A percentile compares a stretch with the other conserved stretches of the same genome.
Conservation (phyloP, 169 alveolate species). For the Plasmodium malariae region DNA sequence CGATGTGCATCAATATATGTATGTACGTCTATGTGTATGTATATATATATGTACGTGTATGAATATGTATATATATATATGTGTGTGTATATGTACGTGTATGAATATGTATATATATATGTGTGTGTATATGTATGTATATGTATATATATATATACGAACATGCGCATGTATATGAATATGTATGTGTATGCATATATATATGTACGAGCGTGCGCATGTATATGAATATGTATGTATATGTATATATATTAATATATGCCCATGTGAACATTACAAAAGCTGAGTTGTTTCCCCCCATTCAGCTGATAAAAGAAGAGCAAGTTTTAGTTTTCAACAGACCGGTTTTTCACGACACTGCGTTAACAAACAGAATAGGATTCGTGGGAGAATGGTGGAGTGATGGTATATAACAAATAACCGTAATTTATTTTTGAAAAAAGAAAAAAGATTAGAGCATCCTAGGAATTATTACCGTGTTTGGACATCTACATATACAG, state of each 20-base stretch:
- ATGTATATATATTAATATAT: background rate
- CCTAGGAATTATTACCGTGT: too few species aligned
- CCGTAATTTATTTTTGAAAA: too few species aligned
- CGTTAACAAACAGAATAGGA: slow-evolving; percentile 42
- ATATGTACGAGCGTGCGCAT: too few species aligned
- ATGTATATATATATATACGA: too few species aligned
- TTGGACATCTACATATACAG: too few species aligned
- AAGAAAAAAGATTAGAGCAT: too few species aligned
- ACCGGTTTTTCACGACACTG: slow-evolving; percentile 64
- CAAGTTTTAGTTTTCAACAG: slow-evolving; percentile 44
- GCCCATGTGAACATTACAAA: background rate
- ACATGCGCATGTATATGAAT: too few species aligned
- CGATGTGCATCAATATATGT: too few species aligned
- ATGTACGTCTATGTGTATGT: too few species aligned
- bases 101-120: background rate
- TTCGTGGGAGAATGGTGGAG: slow-evolving; percentile 78
- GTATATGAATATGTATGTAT: background rate
- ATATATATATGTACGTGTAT: too few species aligned
- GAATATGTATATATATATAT: slow-evolving; percentile 10
- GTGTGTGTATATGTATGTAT: background rate
- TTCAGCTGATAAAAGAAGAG: slow-evolving; percentile 46
- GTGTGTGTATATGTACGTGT: background rate
- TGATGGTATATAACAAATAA: slow-evolving; percentile 50
- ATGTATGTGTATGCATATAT: too few species aligned
- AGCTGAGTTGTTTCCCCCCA: background rate